Conservation (phyloP, 768 basidiomycete genomes). For the Polyporus arcularius region DNA sequence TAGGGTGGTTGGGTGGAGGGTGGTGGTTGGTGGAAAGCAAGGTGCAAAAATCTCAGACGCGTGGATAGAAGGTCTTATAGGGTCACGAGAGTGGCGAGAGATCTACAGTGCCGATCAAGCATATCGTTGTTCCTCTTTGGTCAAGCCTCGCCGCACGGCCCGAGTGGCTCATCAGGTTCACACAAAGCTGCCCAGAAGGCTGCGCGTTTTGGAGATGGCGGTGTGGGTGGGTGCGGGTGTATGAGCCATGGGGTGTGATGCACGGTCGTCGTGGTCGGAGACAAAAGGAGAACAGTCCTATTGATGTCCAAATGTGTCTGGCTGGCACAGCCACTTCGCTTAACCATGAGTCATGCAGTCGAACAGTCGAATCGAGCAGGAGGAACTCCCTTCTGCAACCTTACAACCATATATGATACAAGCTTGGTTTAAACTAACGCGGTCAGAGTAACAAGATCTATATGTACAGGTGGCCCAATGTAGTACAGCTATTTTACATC, state of each 20-base stretch:
- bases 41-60: not conserved
- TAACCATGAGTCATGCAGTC: not conserved
- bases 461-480: no score
- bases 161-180: not conserved
- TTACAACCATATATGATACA: not conserved
- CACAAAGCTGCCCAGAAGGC: no score
- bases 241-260: not conserved
- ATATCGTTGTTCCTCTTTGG: not conserved
- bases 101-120: not conserved
- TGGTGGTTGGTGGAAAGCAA: not conserved
- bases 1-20: not conserved
- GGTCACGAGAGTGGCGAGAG: not conserved
- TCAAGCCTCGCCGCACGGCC: not conserved
- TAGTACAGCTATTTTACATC: conserved; percentile 1
- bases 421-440: not conserved
- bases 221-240: not conserved
- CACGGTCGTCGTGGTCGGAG: not conserved
- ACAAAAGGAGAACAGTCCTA: not conserved
- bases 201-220: not conserved
- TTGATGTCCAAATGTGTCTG: not conserved
- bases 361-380: not conserved
- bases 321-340: not conserved
- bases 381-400: not conserved
- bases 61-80: not conserved
- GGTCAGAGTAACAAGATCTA: no score